Percentiles rank a stretch among this genome's conserved stretches.
Conservation (phyloP, 805 yeast genomes). For the Metschnikowia gelsemii region DNA sequence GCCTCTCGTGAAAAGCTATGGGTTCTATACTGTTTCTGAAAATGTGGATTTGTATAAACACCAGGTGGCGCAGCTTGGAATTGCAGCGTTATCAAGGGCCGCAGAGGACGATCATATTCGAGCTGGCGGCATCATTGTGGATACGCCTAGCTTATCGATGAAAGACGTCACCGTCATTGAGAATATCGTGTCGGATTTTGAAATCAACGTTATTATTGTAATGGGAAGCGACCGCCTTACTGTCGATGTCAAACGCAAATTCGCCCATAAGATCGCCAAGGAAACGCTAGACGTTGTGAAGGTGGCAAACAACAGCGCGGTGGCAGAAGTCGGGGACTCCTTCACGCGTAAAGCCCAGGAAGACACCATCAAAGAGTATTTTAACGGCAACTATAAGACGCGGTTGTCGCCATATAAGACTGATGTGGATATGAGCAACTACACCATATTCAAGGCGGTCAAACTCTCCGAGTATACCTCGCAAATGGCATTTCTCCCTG, state of each 20-base stretch:
- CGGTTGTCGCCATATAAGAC: conserved; percentile 84
- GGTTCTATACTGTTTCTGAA: conserved; percentile 57
- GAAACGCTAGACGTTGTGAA: conserved; percentile 50
- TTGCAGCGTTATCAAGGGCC: conserved; percentile 48
- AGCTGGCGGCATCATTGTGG: conserved; percentile 63
- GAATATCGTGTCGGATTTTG: conserved; percentile 57
- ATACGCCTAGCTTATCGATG: conserved; percentile 64
- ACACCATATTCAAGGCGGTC: conserved; percentile 62
- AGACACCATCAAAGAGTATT: conserved; percentile 77
- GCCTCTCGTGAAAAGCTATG: conserved; percentile 81
- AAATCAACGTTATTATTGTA: conserved; percentile 59
- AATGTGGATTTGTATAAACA: conserved; percentile 58
- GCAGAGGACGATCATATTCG: conserved; percentile 47
- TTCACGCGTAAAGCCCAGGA: conserved; percentile 73
- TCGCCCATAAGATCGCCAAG: conserved; percentile 33
- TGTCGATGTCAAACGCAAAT: conserved; percentile 58
- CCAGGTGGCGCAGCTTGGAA: conserved; percentile 48
- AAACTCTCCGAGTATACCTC: conserved; percentile 38
- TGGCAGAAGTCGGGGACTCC: conserved; percentile 68
- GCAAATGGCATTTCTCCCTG: conserved; percentile 40
- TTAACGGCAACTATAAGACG: conserved; percentile 70
- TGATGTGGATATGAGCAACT: conserved; percentile 62
- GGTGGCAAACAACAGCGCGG: conserved; percentile 72
- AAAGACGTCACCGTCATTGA: conserved; percentile 54
- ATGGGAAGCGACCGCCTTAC: conserved; percentile 73